These are phyloP conservation scores for Annulohypoxylon stygium DNA, from an alignment of 495 filamentous ascomycete species.

Conservation along the genomic window DNA sequence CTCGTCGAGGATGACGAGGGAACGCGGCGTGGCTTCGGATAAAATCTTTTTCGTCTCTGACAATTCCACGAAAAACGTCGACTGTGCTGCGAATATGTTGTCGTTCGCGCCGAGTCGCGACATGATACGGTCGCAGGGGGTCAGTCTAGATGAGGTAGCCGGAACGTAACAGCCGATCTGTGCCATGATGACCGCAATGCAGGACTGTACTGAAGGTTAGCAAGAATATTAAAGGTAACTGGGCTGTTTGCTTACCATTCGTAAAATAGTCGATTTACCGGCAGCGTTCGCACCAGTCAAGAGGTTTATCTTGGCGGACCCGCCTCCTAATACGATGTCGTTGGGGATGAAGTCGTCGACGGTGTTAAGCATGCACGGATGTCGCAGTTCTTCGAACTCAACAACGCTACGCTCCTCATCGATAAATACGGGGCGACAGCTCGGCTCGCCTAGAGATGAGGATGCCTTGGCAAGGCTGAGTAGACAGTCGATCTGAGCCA, in stretches of 20 bases:
- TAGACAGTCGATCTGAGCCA: conserved; percentile 94
- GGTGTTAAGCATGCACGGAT: conserved; percentile 91
- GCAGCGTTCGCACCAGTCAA: conserved; percentile 98
- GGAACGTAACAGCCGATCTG: conserved; percentile 97
- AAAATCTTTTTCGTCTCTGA: conserved; percentile 99
- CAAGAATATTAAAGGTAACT: conserved; percentile 22
- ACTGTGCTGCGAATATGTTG: conserved; percentile 98
- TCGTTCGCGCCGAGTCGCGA: conserved; percentile 97
- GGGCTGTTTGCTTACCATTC: conserved; percentile 77
- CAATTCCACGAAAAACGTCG: conserved; percentile 98
- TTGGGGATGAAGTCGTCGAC: conserved; percentile 98
- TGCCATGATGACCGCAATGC: conserved; percentile 97
- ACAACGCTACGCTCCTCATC: conserved; percentile 86
- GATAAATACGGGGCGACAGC: conserved; percentile 89
- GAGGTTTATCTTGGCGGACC: conserved; percentile 84
- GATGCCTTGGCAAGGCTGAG: conserved; percentile 94
- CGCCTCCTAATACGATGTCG: conserved; percentile 88
- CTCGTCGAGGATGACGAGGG: conserved; percentile 97
- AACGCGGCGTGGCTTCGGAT: conserved; percentile 91
- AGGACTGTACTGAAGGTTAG: conserved; percentile 63
- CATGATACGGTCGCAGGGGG: conserved; percentile 98
- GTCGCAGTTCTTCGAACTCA: conserved; percentile 91
- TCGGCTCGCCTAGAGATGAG: conserved; percentile 81
- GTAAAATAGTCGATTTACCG: conserved; percentile 97
- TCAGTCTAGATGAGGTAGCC: conserved; percentile 83